Conservation (phyloP, 768 basidiomycete genomes). For the Postia placenta region DNA sequence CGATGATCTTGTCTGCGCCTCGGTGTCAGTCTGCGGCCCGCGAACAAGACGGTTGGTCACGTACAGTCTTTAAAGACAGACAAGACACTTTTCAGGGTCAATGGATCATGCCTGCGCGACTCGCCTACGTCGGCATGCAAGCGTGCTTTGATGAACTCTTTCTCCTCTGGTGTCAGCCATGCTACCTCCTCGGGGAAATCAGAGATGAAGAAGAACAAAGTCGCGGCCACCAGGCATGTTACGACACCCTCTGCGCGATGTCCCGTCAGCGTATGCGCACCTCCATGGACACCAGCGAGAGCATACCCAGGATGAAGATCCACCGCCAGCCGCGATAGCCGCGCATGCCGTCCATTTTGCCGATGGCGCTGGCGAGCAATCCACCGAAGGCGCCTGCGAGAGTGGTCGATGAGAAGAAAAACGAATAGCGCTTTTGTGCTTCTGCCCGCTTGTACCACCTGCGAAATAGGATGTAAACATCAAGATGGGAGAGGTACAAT, state of each 20-base stretch:
- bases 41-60: background rate
- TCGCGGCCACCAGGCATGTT: conserved; percentile 27
- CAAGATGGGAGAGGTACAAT: conserved; percentile 14
- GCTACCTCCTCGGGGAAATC: conserved; percentile 26
- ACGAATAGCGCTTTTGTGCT: conserved; percentile 27
- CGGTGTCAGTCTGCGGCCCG: background rate
- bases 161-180: conserved; percentile 27
- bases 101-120: conserved; percentile 17
- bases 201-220: conserved; percentile 29
- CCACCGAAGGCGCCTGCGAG: conserved; percentile 34
- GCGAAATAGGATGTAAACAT: conserved; percentile 18
- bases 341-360: conserved; percentile 27
- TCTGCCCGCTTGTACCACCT: conserved; percentile 34
- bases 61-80: conserved; percentile 23
- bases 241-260: conserved; percentile 30
- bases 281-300: background rate
- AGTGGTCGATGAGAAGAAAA: conserved; percentile 35
- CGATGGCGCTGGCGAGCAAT: conserved; percentile 26
- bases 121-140: conserved; percentile 24
- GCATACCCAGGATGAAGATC: conserved; percentile 27
- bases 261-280: too few relatives aligned
- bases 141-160: conserved; percentile 24
- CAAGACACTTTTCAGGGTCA: conserved; percentile 16
- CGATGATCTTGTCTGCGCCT: conserved; percentile 19
- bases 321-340: conserved; percentile 26